Evolutionary conservation across 345 rosid genomes (phyloP).

Genomic region (Limnanthes douglasii): DNA sequence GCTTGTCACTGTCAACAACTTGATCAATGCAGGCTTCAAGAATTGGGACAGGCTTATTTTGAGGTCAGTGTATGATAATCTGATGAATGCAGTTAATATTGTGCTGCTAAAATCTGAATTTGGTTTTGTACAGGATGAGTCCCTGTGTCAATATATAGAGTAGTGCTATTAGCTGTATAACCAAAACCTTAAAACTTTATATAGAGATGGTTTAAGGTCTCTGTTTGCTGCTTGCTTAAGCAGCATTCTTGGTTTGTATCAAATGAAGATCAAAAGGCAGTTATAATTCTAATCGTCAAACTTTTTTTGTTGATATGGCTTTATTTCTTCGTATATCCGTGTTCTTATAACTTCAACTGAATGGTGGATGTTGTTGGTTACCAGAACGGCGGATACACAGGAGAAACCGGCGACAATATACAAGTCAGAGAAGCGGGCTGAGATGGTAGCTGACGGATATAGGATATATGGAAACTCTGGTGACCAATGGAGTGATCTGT

Average conservation of each 20-base stretch:
- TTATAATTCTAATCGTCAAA: neutral
- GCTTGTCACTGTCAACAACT: constrained; percentile 44
- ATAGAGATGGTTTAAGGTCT: neutral
- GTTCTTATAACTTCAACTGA: neutral
- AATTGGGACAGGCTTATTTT: constrained; percentile 84
- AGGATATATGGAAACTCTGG: constrained; percentile 79
- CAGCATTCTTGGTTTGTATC: neutral
- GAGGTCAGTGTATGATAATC: constrained; percentile 47
- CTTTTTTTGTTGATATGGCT: neutral
- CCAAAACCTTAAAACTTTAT: neutral
- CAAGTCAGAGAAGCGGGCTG: constrained; percentile 71
- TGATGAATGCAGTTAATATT: too few species aligned
- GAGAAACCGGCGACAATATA: constrained; percentile 37
- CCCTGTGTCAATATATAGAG: too few species aligned
- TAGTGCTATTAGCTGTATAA: too few species aligned
- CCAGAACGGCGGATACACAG: constrained; percentile 43
- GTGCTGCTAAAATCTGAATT: too few species aligned
- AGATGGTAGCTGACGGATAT: constrained; percentile 59
- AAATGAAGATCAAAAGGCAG: neutral
- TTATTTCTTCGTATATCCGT: neutral
- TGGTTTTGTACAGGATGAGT: too few species aligned
- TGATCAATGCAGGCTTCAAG: constrained; percentile 50
- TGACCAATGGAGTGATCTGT: constrained; percentile 91
- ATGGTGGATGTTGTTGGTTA: neutral
- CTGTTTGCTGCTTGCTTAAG: neutral